Evolutionary conservation across 106 monocot species (phyloP), one percentile per base, ranked within the genome.

Genomic region (Hemerocallis citrina): DNA sequence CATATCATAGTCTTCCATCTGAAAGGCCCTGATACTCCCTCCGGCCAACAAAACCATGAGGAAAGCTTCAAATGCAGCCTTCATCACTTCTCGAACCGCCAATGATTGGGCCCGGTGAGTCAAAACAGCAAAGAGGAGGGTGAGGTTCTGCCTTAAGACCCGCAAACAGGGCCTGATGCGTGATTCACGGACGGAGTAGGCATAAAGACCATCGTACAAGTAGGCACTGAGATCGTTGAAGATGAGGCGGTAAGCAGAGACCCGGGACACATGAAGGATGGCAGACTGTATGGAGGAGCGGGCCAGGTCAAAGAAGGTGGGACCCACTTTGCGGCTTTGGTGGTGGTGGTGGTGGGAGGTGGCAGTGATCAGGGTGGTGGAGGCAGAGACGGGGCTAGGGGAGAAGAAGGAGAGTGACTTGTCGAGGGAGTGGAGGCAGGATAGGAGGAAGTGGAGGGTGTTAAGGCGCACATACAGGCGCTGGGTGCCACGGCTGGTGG

Each of bases 401-500:
- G 38, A 24, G 51, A 35, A 69, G 42, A 50, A 39, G 49, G 57
- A 52, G 34, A 77, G 65, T 43, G 76, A 60, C 64, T 69, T 65
- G 58, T 76, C 75, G 50, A 76, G 62, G 64, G 56, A 51, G 69
- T 76, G 57, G 69, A 76, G 39, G 69, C 14, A 20, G 64, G 57
- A 28, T 13, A 77, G 58, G 60, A 77, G 34, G 76, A 65, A 71
- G 65, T 77, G 70, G 59, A 77, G 71, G 32, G 76, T 71, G 59
- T 77, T 77, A 71, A 77, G 70, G 34, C 76, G 76, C 44, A 77
- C 59, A 43, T 66, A 71, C 14, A 77, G 47, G 15, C 76, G 70
- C 49, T 71, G 76, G 31, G 76, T 77, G 48, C 70, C 70, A 15
- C 76, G 65, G 65, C 76, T 70, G 5, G 59, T 66, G 0, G 76